Base-by-base conservation (phyloP, 2,329 filamentous ascomycete genomes). In the Pyrenophora seminiperda region DNA sequence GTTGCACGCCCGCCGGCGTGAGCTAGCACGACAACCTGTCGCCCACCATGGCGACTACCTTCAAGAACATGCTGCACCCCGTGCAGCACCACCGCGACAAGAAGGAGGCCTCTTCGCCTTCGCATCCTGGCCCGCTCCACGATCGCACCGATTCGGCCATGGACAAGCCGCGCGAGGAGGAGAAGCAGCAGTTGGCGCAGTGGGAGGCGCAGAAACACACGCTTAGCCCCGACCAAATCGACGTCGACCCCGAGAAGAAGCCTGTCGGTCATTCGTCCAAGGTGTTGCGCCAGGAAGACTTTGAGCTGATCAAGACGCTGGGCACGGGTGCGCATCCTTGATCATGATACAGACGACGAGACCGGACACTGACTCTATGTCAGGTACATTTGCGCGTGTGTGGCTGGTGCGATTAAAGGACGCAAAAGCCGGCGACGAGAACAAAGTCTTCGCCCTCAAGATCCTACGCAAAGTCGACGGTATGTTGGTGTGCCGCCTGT, bases 371-470 rank as follows among this genome's bases (percentile, higher is more conserved):
- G 59, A 70, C 62, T 33, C 30, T 24, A 36, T 7, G 40, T 50
- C 68, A 86, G 87, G 88, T 57, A 91, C 88, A 10, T 94, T 94
- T 77, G 90, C 90, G 59, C 82, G 90, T 58, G 90, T 94, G 37
- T 91, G 88, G 78, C 83, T 93, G 53, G 88, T 90, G 42, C 84
- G 84, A 52, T 82, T 89, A 30, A 80, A 82, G 33, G 79, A 80
- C 58, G 66, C 72, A 14, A 67, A 71, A 38, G 71, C 81, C 17
- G 76, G 76, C 30, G 83, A 87, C 62, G 77, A 78, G 54, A 79
- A 81, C 66, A 82, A 85, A 62, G 87, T 92, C n/a, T 92, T 87
- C 73, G 89, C 89, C 37, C 80, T 93, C 65, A 93, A 93, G 79
- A 90, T 91, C 47, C 74, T 93, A 58, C 84, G 88, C 59, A 82